Conservation (phyloP, 139 green algal species). For the Picochlorum sp. region DNA sequence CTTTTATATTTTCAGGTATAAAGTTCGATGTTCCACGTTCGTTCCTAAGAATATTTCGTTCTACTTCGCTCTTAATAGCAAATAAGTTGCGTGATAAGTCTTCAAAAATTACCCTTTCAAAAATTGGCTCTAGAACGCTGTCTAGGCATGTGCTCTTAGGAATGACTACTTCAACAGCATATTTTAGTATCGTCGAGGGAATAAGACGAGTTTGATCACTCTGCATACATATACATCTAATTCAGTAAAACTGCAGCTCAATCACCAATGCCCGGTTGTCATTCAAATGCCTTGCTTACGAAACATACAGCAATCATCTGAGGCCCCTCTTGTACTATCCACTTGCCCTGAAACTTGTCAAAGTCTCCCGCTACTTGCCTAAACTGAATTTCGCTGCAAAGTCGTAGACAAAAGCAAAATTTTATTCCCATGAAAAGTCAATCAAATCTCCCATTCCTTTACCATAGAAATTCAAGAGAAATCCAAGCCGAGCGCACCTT, state of each 20-base stretch:
- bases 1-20: not conserved
- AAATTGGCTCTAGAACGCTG: conserved; percentile 36
- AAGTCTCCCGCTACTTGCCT: conserved; percentile 37
- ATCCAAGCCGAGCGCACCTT: not conserved
- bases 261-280: no score
- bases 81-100: conserved; percentile 41
- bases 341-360: conserved; percentile 48
- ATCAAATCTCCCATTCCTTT: not conserved
- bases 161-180: conserved; percentile 47
- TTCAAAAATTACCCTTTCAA: conserved; percentile 46
- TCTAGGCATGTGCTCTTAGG: conserved; percentile 13
- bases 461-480: not conserved
- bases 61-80: conserved; percentile 35
- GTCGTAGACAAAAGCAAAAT: no score
- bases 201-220: not conserved
- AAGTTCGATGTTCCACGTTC: not conserved
- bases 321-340: conserved; percentile 26
- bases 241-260: no score
- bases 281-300: no score
- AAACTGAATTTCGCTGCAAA: conserved; percentile 47
- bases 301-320: no score
- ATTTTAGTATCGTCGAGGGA: conserved; percentile 40
- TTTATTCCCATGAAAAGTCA: not conserved
- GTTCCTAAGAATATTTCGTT: not conserved
- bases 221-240: not conserved